A percentile compares a stretch with the other conserved stretches of the same genome.
These are phyloP conservation scores for Tricholoma matsutake DNA, from an alignment of 768 basidiomycete genomes.

Conservation along the genomic window DNA sequence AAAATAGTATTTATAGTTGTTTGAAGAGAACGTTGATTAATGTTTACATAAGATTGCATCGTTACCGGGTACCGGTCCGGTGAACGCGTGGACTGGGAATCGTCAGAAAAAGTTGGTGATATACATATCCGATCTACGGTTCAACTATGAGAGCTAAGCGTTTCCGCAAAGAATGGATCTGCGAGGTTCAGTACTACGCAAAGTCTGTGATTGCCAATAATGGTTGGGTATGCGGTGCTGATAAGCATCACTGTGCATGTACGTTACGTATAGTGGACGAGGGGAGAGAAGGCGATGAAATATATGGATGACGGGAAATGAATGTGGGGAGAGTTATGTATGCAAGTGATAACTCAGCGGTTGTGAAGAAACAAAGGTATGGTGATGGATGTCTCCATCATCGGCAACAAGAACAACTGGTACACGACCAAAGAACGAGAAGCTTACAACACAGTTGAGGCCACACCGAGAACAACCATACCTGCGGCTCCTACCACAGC, in stretches of 20 bases:
- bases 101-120: too few species aligned
- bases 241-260: slow-evolving; percentile 9
- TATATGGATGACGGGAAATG: slow-evolving; percentile 1
- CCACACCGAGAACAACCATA: slow-evolving; percentile 25
- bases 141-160: too few species aligned
- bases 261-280: slow-evolving; percentile 6
- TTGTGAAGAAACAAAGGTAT: neutral
- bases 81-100: too few species aligned
- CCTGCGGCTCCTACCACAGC: slow-evolving; percentile 26
- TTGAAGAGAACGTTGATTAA: neutral
- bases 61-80: too few species aligned
- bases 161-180: slow-evolving; percentile 9
- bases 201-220: slow-evolving; percentile 9
- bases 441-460: slow-evolving; percentile 29
- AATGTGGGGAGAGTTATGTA: slow-evolving; percentile 7
- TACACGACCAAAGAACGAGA: slow-evolving; percentile 3
- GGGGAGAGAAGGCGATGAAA: slow-evolving; percentile 1
- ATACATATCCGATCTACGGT: slow-evolving; percentile 13
- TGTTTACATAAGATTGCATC: too few species aligned
- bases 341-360: slow-evolving; percentile 16
- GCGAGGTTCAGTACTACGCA: slow-evolving; percentile 1
- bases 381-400: neutral
- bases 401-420: slow-evolving; percentile 12
- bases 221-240: slow-evolving; percentile 21
- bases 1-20: neutral